Evolutionary conservation across 164 flowering plant species (phyloP).

Genomic region (Annona cherimola): DNA sequence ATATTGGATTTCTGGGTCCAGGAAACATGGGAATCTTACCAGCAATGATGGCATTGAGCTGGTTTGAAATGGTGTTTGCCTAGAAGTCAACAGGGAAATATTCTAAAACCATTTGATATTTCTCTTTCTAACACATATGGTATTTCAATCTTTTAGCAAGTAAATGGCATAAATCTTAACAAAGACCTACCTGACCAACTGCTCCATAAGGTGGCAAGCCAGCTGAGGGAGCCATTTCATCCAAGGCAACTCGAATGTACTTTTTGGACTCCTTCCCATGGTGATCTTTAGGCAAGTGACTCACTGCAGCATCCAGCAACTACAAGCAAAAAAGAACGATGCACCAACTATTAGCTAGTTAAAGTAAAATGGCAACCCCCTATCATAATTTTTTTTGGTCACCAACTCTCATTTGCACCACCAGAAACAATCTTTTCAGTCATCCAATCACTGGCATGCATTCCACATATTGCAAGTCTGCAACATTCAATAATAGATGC

Average conservation of each 20-base stretch:
- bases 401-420: background rate
- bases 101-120: too few species aligned
- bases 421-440: background rate
- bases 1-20: too few species aligned
- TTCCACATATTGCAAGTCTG: too few species aligned
- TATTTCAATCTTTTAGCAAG: too few species aligned
- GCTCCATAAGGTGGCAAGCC: slow-evolving; percentile 88
- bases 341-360: background rate
- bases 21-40: too few species aligned
- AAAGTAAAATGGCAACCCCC: background rate
- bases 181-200: slow-evolving; percentile 61
- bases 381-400: background rate
- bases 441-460: background rate
- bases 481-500: background rate
- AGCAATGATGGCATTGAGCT: too few species aligned
- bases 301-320: slow-evolving; percentile 52
- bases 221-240: slow-evolving; percentile 60
- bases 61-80: too few species aligned
- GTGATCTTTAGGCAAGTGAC: slow-evolving; percentile 56
- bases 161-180: too few species aligned
- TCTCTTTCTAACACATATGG: too few species aligned
- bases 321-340: slow-evolving; percentile 14
- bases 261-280: slow-evolving; percentile 61
- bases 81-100: too few species aligned
- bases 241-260: slow-evolving; percentile 52